Evolutionary conservation across 306 rosid species (phyloP).

Genomic region (Biancaea sappan): DNA sequence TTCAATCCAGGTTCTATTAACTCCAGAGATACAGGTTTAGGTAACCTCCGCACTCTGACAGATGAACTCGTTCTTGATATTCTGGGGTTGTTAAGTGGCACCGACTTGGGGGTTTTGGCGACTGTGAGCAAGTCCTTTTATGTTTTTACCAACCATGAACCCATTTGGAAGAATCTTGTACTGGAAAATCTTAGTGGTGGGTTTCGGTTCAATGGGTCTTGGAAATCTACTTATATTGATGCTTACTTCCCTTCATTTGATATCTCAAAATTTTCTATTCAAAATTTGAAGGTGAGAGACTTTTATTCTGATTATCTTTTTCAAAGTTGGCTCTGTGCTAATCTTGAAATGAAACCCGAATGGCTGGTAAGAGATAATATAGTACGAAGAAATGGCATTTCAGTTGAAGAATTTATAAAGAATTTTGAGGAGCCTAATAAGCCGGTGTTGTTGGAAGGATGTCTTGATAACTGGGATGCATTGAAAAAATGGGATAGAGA

Average conservation of each 20-base stretch:
- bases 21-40: constrained; percentile 85
- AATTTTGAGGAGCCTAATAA: constrained; percentile 75
- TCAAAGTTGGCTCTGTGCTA: constrained; percentile 99
- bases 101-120: constrained; percentile 64
- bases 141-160: constrained; percentile 75
- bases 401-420: constrained; percentile 74
- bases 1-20: constrained; percentile 59
- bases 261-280: constrained; percentile 6
- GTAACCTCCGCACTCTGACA: constrained; percentile 67
- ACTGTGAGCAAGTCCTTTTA: constrained; percentile 76
- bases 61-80: constrained; percentile 93
- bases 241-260: constrained; percentile 59
- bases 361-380: constrained; percentile 91
- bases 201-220: constrained; percentile 58
- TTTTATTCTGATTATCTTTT: constrained; percentile 92
- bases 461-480: constrained; percentile 86
- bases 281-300: constrained; percentile 70
- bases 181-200: constrained; percentile 66
- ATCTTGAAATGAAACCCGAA: constrained; percentile 87
- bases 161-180: constrained; percentile 87
- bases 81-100: constrained; percentile 61
- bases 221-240: constrained; percentile 74
- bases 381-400: constrained; percentile 67
- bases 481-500: constrained; percentile 80
- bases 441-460: constrained; percentile 87